phyloP scores from a whole-genome alignment of 1,139 yeast genomes.

The Pneumocystis oryctolagi region DNA sequence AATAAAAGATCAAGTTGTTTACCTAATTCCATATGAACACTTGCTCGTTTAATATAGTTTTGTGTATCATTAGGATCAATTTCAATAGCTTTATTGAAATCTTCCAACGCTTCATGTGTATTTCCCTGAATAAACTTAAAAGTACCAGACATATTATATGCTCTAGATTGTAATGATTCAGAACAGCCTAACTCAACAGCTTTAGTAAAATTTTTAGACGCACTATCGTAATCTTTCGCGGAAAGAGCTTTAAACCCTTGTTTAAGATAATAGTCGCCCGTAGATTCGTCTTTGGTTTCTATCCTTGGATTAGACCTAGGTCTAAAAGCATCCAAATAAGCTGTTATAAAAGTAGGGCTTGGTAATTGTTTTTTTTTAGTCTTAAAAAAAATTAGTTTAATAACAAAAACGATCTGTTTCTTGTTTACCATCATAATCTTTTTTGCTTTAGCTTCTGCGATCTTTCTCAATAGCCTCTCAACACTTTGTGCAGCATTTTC shows the following conservation, averaged over 20 bases:
- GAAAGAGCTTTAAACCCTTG: slow-evolving; percentile 54
- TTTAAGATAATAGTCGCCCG: slow-evolving; percentile 46
- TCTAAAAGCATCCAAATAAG: slow-evolving; percentile 69
- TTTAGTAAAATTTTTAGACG: slow-evolving; percentile 52
- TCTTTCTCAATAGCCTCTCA: slow-evolving; percentile 74
- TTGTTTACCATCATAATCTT: slow-evolving; percentile 34
- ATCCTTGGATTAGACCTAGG: slow-evolving; percentile 23
- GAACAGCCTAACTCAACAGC: slow-evolving; percentile 35
- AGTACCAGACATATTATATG: slow-evolving; percentile 72
- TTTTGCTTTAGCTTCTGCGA: slow-evolving; percentile 34
- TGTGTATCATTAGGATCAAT: slow-evolving; percentile 58
- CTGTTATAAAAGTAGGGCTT: slow-evolving; percentile 67
- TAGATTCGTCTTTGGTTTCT: slow-evolving; percentile 38
- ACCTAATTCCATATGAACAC: slow-evolving; percentile 61
- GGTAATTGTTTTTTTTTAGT: slow-evolving; percentile 42
- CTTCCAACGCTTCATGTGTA: slow-evolving; percentile 43
- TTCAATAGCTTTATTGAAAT: slow-evolving; percentile 48
- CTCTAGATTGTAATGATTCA: slow-evolving; percentile 32
- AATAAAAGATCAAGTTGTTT: background rate
- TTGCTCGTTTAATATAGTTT: slow-evolving; percentile 70
- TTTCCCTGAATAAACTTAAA: slow-evolving; percentile 72
- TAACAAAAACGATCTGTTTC: background rate
- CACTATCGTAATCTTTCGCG: slow-evolving; percentile 55
- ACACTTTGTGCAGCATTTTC: slow-evolving; percentile 64
- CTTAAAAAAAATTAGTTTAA: background rate